A percentile compares a stretch with the other conserved stretches of the same genome.
Evolutionary conservation across 768 basidiomycete species (phyloP).

Genomic region (Lactarius vividus): DNA sequence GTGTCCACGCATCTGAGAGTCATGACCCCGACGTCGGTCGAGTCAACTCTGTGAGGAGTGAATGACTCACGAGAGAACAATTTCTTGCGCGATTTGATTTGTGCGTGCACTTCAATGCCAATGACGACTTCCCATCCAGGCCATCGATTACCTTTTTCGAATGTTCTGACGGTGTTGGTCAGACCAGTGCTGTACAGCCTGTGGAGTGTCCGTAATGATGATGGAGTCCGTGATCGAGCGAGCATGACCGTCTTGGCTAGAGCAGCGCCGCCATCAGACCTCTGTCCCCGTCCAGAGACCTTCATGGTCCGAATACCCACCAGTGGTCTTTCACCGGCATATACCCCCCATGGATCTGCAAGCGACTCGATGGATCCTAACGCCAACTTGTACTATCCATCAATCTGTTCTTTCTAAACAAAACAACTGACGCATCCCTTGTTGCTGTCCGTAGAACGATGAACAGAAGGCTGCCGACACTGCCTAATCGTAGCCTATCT

Average conservation of each 20-base stretch:
- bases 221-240: conserved; percentile 20
- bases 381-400: conserved; percentile 2
- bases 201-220: conserved; percentile 16
- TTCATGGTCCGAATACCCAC: conserved; percentile 9
- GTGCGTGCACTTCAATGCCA: conserved; percentile 95
- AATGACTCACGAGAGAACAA: conserved; percentile 70
- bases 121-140: conserved; percentile 88
- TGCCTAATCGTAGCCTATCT: conserved; percentile 8
- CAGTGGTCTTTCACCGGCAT: conserved; percentile 12
- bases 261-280: conserved; percentile 11
- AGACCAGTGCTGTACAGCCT: conserved; percentile 16
- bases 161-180: conserved; percentile 14
- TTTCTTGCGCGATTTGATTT: conserved; percentile 84
- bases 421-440: conserved; percentile 5
- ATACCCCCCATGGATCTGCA: conserved; percentile 9
- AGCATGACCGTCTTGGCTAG: conserved; percentile 16
- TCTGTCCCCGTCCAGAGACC: too few species aligned
- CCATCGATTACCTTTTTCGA: conserved; percentile 46
- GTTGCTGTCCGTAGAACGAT: background rate
- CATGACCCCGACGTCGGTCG: background rate
- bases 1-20: conserved; percentile 40
- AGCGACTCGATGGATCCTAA: background rate
- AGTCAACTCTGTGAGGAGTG: background rate
- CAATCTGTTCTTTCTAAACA: conserved; percentile 4
- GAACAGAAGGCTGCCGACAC: conserved; percentile 9